Conservation (phyloP, 2,329 filamentous ascomycete genomes). For the Coniochaeta sp. region DNA sequence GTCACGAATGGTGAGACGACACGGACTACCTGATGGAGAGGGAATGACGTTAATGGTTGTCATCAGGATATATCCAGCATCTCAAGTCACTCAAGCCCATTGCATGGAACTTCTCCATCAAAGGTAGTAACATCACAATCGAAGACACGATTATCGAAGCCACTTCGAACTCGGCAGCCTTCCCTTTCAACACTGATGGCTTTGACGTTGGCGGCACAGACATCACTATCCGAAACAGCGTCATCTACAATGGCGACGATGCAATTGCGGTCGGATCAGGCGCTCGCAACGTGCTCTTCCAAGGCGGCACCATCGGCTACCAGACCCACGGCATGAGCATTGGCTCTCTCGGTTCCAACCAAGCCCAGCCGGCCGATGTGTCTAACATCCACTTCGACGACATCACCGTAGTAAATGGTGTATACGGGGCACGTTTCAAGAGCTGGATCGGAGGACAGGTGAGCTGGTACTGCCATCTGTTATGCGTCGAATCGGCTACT, state of each 20-base stretch:
- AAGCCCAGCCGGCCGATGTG: constrained; percentile 26
- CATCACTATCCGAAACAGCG: constrained; percentile 19
- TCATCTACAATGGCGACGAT: constrained; percentile 31
- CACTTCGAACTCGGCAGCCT: constrained; percentile 22
- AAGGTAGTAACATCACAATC: constrained; percentile 30
- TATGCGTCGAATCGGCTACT: neutral
- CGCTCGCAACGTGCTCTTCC: constrained; percentile 28
- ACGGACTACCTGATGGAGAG: constrained; percentile 5
- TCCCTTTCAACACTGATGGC: constrained; percentile 32
- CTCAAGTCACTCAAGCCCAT: constrained; percentile 35
- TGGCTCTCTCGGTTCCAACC: constrained; percentile 30
- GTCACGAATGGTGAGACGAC: constrained; percentile 19
- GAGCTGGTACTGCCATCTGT: neutral
- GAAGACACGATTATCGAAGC: constrained; percentile 31
- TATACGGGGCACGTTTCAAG: constrained; percentile 36
- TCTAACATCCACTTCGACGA: constrained; percentile 32
- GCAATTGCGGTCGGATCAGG: constrained; percentile 30
- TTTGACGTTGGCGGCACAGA: constrained; percentile 22
- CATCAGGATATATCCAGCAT: constrained; percentile 8
- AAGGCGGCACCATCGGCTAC: constrained; percentile 31
- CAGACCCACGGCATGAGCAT: constrained; percentile 35
- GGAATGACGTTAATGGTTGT: constrained; percentile 13
- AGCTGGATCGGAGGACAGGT: constrained; percentile 29
- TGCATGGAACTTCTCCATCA: constrained; percentile 30
- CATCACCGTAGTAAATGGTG: constrained; percentile 28